These are phyloP conservation scores for Trichophyton schoenleinii DNA, from an alignment of 2,329 filamentous ascomycete species.

Conservation along the genomic window DNA sequence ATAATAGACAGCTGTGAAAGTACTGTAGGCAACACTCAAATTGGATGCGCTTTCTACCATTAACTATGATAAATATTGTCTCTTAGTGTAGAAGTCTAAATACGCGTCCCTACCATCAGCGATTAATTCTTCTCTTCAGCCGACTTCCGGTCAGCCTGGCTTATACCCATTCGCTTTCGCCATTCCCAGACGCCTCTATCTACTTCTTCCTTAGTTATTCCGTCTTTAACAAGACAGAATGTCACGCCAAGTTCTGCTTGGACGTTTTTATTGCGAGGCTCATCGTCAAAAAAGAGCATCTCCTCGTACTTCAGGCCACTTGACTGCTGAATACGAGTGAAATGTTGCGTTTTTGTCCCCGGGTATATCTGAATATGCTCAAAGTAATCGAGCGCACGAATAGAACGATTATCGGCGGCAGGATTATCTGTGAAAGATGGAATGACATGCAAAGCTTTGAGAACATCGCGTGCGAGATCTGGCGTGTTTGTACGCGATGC, in stretches of 20 bases:
- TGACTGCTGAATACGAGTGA: slow-evolving; percentile 57
- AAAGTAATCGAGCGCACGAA: slow-evolving; percentile 41
- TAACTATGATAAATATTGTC: background rate
- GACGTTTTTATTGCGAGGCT: slow-evolving; percentile 74
- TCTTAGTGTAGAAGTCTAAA: background rate
- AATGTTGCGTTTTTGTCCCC: slow-evolving; percentile 73
- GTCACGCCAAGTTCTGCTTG: slow-evolving; percentile 60
- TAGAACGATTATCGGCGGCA: slow-evolving; percentile 35
- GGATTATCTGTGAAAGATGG: slow-evolving; percentile 30
- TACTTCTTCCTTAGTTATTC: slow-evolving; percentile 62
- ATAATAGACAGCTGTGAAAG: background rate
- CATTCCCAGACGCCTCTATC: slow-evolving; percentile 70
- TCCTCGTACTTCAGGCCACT: slow-evolving; percentile 63
- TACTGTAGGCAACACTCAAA: background rate
- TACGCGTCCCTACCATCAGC: too few species aligned
- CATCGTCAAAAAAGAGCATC: slow-evolving; percentile 95
- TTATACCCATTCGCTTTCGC: slow-evolving; percentile 56
- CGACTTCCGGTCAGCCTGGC: slow-evolving; percentile 13
- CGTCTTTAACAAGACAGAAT: slow-evolving; percentile 71
- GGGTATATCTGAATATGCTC: slow-evolving; percentile 54
- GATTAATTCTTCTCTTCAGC: slow-evolving; percentile 10
- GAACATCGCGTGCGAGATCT: slow-evolving; percentile 65
- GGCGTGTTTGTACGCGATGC: slow-evolving; percentile 74
- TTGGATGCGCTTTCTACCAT: background rate
- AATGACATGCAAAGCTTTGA: slow-evolving; percentile 58